phyloP scores from a whole-genome alignment of 805 yeast genomes.

The Sugiyamaella mastotermitis region DNA sequence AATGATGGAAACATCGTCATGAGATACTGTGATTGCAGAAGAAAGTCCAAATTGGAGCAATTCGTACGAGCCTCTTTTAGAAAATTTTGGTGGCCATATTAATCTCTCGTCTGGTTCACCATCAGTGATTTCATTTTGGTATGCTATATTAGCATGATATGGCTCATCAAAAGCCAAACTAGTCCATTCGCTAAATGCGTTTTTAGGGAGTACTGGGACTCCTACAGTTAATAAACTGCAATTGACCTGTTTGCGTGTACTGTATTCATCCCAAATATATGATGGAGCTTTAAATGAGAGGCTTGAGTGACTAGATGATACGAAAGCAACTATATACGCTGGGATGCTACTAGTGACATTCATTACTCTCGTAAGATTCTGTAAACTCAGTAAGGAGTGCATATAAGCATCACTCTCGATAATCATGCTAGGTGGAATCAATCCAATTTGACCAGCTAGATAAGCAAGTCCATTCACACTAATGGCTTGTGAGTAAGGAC shows the following conservation, averaged over 20 bases:
- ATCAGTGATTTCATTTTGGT: constrained; percentile 3
- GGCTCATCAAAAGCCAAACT: constrained; percentile 14
- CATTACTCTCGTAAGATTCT: constrained; percentile 65
- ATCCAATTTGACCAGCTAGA: constrained; percentile 88
- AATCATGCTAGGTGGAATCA: constrained; percentile 67
- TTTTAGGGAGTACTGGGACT: constrained; percentile 24
- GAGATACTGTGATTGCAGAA: constrained; percentile 4
- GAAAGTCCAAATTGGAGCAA: constrained; percentile 1
- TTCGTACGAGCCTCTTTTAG: background rate
- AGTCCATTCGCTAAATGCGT: constrained; percentile 27
- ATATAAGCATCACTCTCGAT: constrained; percentile 29
- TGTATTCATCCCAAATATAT: no score
- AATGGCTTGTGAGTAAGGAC: constrained; percentile 90
- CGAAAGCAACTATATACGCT: constrained; percentile 2
- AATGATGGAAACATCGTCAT: background rate
- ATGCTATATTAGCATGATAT: background rate
- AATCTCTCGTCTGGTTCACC: constrained; percentile 10
- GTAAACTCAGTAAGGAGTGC: constrained; percentile 56
- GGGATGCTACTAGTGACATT: constrained; percentile 33
- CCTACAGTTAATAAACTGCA: constrained; percentile 21
- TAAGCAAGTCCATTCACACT: constrained; percentile 46
- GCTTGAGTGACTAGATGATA: background rate
- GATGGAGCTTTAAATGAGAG: no score
- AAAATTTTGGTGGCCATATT: constrained; percentile 6
- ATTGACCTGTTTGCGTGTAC: no score